Evolutionary conservation across 1,284 basidiomycete genomes (phyloP).

Genomic region (Melampsora larici-populina): DNA sequence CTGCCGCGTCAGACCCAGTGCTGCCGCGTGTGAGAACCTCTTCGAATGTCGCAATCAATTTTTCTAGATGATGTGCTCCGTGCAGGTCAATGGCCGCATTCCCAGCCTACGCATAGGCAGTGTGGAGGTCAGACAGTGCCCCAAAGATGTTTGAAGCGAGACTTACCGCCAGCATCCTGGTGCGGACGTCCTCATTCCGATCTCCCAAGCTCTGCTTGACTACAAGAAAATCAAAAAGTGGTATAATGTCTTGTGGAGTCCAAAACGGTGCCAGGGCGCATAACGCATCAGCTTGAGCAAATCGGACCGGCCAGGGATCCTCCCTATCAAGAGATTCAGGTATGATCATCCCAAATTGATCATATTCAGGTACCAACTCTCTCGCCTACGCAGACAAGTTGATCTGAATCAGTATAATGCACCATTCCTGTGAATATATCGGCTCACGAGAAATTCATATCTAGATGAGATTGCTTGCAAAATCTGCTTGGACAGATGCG

Average conservation of each 20-base stretch:
- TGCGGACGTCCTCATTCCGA: conserved; percentile 73
- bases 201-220: conserved; percentile 83
- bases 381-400: conserved; percentile 8
- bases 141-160: background rate
- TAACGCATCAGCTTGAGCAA: conserved; percentile 72
- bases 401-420: background rate
- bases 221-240: conserved; percentile 85
- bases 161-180: conserved; percentile 68
- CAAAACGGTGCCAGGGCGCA: conserved; percentile 69
- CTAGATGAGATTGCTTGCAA: conserved; percentile 32
- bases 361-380: conserved; percentile 52
- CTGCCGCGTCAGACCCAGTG: conserved; percentile 61
- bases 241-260: conserved; percentile 65
- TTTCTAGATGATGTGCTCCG: conserved; percentile 69
- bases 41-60: conserved; percentile 82
- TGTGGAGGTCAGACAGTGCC: background rate
- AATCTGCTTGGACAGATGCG: conserved; percentile 21
- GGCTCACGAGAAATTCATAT: conserved; percentile 34
- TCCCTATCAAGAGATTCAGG: conserved; percentile 78
- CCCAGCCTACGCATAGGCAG: conserved; percentile 60
- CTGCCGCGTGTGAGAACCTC: conserved; percentile 61
- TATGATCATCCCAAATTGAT: conserved; percentile 76
- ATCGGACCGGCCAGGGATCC: conserved; percentile 86
- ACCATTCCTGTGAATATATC: background rate
- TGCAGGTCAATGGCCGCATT: conserved; percentile 77